Base-by-base conservation (phyloP, 371 early-diverging fungal species). In the Mucor sp. region DNA sequence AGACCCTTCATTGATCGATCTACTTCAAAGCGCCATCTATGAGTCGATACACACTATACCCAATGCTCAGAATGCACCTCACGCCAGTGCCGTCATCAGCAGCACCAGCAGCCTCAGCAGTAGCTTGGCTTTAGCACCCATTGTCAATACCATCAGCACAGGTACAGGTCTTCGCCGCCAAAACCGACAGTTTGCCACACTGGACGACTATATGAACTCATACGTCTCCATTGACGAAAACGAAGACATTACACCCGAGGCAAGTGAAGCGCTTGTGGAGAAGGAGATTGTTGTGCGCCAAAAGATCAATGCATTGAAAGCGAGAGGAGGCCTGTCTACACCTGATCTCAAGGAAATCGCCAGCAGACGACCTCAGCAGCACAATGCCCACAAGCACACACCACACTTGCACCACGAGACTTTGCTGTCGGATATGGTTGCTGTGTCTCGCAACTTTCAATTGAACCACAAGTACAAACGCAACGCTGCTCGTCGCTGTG, bases 141-240 rank as follows among this genome's bases (percentile, higher is more conserved):
- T 50, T 50, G 68, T 56, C 61, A 68, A 43, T 65, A 69, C 48
- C 39, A 55, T 70, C 32, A 56, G 64, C 59, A 67, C 75, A 3
- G 77, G 82, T 15, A 77, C 76, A 27, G 78, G 76, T 35, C 37
- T 74, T 17, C 68, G 72, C 15, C 74, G 79, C 27, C 72, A 69
- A 23, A 63, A 72, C 32, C 73, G 74, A 58, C 77, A 83, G 58
- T 79, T 71, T 57, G 65, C 70, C 9, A 72, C 73, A 1, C 60
- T 91, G 15, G 75, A 71, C 1, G 85, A 74, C 11, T 92, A 85
- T 63, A 69, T 90, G 6, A 67, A 71, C 5, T 87, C 92, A 0
- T 90, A 89, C 72, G 72, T 87, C 17, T 78, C 84, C 9, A 47
- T 48, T 3, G 69, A 69, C 12, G 89, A 89, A 53, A 89, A 88